A percentile compares a stretch with the other conserved stretches of the same genome.
phyloP scores from a whole-genome alignment of 2,329 filamentous ascomycete genomes.

The Epichloe festucae region DNA sequence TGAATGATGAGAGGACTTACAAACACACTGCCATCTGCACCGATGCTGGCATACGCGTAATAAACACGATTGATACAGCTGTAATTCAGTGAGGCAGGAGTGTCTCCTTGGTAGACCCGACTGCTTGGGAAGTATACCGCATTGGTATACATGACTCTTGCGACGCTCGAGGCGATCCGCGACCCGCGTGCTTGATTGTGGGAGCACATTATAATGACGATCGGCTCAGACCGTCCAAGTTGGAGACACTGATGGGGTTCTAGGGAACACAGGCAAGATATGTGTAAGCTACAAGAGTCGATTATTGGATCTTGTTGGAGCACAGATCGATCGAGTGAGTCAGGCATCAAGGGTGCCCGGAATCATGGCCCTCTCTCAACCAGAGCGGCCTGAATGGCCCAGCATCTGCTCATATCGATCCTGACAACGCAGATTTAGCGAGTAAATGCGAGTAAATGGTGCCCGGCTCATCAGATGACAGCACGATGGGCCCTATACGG shows the following conservation, averaged over 20 bases:
- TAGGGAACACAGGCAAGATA: slow-evolving; percentile 10
- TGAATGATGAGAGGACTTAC: slow-evolving; percentile 33
- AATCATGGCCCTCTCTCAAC: too few species aligned
- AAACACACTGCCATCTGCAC: slow-evolving; percentile 53
- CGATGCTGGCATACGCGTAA: slow-evolving; percentile 26
- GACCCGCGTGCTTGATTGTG: slow-evolving; percentile 30
- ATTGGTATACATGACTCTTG: slow-evolving; percentile 47
- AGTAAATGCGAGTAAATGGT: too few species aligned
- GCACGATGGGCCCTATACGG: too few species aligned
- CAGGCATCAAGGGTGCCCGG: too few species aligned
- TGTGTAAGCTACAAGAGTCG: slow-evolving; percentile 1
- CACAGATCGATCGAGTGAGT: not conserved
- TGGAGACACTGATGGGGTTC: too few species aligned
- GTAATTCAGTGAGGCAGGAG: slow-evolving; percentile 61
- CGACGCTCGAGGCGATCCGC: slow-evolving; percentile 30
- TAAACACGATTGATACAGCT: slow-evolving; percentile 47
- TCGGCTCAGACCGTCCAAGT: too few species aligned
- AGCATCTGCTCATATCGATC: too few species aligned
- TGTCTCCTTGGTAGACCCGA: slow-evolving; percentile 58
- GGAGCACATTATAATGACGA: slow-evolving; percentile 22
- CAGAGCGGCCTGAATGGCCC: too few species aligned
- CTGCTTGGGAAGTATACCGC: slow-evolving; percentile 78
- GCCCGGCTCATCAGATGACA: too few species aligned
- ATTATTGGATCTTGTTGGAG: not conserved
- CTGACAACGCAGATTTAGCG: too few species aligned